These are phyloP conservation scores for Erigeron philadelphicus DNA, from an alignment of 140 eudicot genomes.

Conservation along the genomic window DNA sequence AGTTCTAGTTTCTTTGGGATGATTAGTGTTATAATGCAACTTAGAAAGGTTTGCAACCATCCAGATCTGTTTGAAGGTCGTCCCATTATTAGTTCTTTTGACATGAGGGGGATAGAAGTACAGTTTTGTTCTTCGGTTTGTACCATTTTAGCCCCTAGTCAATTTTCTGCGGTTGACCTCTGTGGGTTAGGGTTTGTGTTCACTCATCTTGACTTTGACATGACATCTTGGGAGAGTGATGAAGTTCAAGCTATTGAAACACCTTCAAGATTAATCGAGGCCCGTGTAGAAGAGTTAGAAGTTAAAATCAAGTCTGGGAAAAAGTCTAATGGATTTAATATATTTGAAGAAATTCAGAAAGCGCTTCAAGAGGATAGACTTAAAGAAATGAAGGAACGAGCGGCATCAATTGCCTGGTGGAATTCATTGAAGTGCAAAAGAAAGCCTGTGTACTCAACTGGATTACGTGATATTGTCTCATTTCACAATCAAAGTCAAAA, in stretches of 20 bases:
- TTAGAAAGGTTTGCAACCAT: slow-evolving; percentile 96
- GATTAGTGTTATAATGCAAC: slow-evolving; percentile 97
- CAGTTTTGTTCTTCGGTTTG: slow-evolving; percentile 78
- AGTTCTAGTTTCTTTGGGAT: slow-evolving; percentile 89
- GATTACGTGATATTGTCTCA: slow-evolving; percentile 52
- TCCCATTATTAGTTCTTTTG: slow-evolving; percentile 90
- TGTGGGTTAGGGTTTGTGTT: slow-evolving; percentile 65
- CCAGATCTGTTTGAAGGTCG: slow-evolving; percentile 98
- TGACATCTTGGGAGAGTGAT: slow-evolving; percentile 92
- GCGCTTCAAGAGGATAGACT: slow-evolving; percentile 71
- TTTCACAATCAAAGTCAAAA: slow-evolving; percentile 37
- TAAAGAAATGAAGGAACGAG: slow-evolving; percentile 70
- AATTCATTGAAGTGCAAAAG: slow-evolving; percentile 71
- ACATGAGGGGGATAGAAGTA: slow-evolving; percentile 69
- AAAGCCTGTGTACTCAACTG: slow-evolving; percentile 64
- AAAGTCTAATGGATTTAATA: slow-evolving; percentile 47
- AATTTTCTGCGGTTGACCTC: slow-evolving; percentile 65
- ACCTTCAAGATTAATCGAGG: slow-evolving; percentile 63
- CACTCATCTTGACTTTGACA: slow-evolving; percentile 70
- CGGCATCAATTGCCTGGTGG: slow-evolving; percentile 86
- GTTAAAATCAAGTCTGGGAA: slow-evolving; percentile 30
- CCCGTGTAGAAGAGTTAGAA: slow-evolving; percentile 37
- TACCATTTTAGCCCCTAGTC: slow-evolving; percentile 49
- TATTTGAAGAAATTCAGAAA: slow-evolving; percentile 79
- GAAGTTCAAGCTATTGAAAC: slow-evolving; percentile 77